A percentile compares a stretch with the other conserved stretches of the same genome.
phyloP scores from a whole-genome alignment of 139 green algal species.

The Gonium pectorale region DNA sequence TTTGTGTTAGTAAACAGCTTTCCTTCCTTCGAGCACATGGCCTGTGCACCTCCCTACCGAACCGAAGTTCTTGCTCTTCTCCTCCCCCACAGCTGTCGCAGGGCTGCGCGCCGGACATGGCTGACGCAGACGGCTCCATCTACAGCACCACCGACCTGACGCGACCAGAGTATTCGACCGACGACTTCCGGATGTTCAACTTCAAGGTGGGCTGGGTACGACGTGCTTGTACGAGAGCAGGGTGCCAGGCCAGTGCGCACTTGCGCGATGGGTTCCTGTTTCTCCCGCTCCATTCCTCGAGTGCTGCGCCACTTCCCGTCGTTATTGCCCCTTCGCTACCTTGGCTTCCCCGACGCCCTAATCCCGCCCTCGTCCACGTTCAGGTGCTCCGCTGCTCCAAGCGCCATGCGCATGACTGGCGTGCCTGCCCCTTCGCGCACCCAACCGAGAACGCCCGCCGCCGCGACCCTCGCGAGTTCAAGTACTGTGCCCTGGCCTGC shows the following conservation, averaged over 20 bases:
- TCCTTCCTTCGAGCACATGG: no score
- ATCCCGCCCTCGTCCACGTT: not conserved
- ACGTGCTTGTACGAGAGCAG: no score
- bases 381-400: constrained; percentile 86
- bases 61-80: no score
- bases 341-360: not conserved
- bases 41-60: no score
- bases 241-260: no score
- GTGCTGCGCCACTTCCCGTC: no score
- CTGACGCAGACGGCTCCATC: constrained; percentile 45
- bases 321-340: no score
- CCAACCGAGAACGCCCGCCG: constrained; percentile 95
- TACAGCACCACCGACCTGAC: constrained; percentile 82
- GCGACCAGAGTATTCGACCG: constrained; percentile 83
- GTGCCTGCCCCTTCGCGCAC: constrained; percentile 96
- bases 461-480: constrained; percentile 89
- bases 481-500: constrained; percentile 92
- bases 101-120: constrained; percentile 16
- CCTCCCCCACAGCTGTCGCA: no score
- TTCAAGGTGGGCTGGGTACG: constrained; percentile 80
- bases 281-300: no score
- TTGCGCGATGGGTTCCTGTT: no score
- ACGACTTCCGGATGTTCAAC: constrained; percentile 88
- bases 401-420: constrained; percentile 95
- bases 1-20: no score